phyloP scores from a whole-genome alignment of 371 early-diverging fungal genomes.

The Fennellomyces sp. region DNA sequence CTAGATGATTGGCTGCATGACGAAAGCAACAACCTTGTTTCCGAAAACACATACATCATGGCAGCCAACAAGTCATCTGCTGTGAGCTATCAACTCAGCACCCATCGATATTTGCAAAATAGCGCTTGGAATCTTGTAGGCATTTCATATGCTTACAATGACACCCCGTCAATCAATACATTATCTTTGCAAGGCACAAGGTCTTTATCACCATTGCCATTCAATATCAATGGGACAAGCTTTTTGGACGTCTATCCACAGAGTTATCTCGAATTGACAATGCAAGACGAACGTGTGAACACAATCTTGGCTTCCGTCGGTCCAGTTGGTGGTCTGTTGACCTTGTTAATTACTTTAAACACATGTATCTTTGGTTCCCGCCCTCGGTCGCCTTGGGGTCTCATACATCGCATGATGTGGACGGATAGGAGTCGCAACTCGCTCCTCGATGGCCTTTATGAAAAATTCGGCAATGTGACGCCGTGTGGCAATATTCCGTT shows the following conservation, averaged over 20 bases:
- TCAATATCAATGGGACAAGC: background rate
- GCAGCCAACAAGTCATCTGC: slow-evolving; percentile 6
- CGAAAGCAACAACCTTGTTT: slow-evolving; percentile 24
- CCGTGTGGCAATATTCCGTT: background rate
- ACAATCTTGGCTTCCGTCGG: slow-evolving; percentile 25
- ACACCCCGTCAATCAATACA: slow-evolving; percentile 8
- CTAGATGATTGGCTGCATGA: slow-evolving; percentile 16
- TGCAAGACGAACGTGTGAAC: slow-evolving; percentile 23
- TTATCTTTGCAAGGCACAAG: background rate
- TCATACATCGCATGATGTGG: slow-evolving; percentile 37
- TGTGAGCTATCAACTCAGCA: slow-evolving; percentile 18
- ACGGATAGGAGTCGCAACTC: slow-evolving; percentile 9
- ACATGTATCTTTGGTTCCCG: slow-evolving; percentile 35
- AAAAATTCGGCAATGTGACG: background rate
- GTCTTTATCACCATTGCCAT: background rate
- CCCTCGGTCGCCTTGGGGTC: slow-evolving; percentile 36
- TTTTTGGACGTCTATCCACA: slow-evolving; percentile 10
- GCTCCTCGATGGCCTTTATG: slow-evolving; percentile 11
- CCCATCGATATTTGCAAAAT: slow-evolving; percentile 17
- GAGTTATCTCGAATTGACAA: background rate
- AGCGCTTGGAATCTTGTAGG: slow-evolving; percentile 28
- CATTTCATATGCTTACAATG: slow-evolving; percentile 16
- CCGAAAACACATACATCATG: background rate
- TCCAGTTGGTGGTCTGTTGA: slow-evolving; percentile 33
- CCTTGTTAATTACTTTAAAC: slow-evolving; percentile 33